These are phyloP conservation scores for Exophiala phaeomuriformis DNA, from an alignment of 2,329 filamentous ascomycete species.

Conservation along the genomic window DNA sequence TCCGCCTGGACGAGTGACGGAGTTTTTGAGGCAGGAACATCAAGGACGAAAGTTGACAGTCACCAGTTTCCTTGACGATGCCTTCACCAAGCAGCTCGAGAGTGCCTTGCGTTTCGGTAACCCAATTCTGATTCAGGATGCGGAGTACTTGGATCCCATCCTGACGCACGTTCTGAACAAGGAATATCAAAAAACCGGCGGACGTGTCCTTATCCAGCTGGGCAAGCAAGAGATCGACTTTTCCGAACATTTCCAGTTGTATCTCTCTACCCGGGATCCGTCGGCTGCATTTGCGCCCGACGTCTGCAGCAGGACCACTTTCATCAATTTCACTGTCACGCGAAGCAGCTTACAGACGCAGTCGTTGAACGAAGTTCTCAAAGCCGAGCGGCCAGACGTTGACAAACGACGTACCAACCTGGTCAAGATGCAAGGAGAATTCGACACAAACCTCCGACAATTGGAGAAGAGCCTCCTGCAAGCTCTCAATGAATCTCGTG, in stretches of 20 bases:
- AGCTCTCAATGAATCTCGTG: slow-evolving; percentile 91
- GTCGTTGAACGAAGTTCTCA: slow-evolving; percentile 93
- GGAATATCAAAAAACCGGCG: slow-evolving; percentile 97
- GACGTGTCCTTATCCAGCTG: slow-evolving; percentile 94
- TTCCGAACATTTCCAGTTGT: slow-evolving; percentile 91
- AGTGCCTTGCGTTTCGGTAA: slow-evolving; percentile 96
- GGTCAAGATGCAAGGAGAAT: slow-evolving; percentile 97
- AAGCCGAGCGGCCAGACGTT: slow-evolving; percentile 93
- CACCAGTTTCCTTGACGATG: slow-evolving; percentile 95
- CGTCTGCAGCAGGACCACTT: slow-evolving; percentile 95
- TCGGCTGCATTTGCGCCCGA: slow-evolving; percentile 93
- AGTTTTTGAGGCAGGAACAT: slow-evolving; percentile 91
- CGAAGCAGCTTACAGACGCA: slow-evolving; percentile 98
- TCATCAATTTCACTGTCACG: slow-evolving; percentile 98
- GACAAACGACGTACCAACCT: slow-evolving; percentile 94
- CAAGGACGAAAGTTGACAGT: slow-evolving; percentile 89
- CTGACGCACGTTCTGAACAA: slow-evolving; percentile 99
- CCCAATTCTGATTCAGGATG: slow-evolving; percentile 96
- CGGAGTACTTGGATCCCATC: slow-evolving; percentile 92
- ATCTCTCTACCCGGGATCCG: slow-evolving; percentile 89
- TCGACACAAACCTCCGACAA: slow-evolving; percentile 94
- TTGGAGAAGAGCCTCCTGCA: slow-evolving; percentile 90
- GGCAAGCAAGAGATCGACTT: slow-evolving; percentile 99
- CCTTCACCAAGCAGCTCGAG: slow-evolving; percentile 95
- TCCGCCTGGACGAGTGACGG: slow-evolving; percentile 86